Evolutionary conservation across 352 stramenopile species (phyloP).

Genomic region (Phytophthora megakarya): DNA sequence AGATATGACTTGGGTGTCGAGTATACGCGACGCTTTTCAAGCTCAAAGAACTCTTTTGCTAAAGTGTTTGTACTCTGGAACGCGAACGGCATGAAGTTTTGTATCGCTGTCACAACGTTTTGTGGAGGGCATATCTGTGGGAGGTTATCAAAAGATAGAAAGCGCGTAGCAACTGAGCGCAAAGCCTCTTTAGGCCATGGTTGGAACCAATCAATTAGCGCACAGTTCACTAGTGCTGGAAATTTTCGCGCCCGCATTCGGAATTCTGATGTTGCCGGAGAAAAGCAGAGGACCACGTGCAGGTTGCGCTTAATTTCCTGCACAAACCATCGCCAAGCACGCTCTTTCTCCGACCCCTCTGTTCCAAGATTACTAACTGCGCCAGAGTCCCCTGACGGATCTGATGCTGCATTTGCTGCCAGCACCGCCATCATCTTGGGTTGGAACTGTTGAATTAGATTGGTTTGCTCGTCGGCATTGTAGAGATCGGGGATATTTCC

Average conservation of each 20-base stretch:
- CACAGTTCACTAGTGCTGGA: constrained; percentile 94
- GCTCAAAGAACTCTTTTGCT: constrained; percentile 74
- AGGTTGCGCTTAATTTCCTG: constrained; percentile 91
- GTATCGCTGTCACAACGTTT: constrained; percentile 65
- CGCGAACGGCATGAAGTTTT: constrained; percentile 93
- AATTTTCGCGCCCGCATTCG: constrained; percentile 91
- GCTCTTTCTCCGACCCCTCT: constrained; percentile 87
- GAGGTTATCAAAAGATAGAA: constrained; percentile 58
- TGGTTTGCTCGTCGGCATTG: constrained; percentile 89
- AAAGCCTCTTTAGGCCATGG: constrained; percentile 93
- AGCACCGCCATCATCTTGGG: constrained; percentile 83
- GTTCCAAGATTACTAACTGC: constrained; percentile 6
- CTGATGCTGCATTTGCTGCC: constrained; percentile 19
- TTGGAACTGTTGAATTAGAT: constrained; percentile 88
- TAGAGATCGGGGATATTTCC: constrained; percentile 95
- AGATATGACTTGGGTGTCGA: constrained; percentile 94
- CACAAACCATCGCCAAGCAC: constrained; percentile 93
- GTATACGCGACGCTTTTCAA: constrained; percentile 90
- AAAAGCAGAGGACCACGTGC: constrained; percentile 95
- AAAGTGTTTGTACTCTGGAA: constrained; percentile 93
- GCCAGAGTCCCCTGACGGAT: constrained; percentile 6
- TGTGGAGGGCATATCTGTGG: constrained; percentile 17
- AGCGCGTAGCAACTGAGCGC: constrained; percentile 87
- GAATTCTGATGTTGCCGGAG: constrained; percentile 91
- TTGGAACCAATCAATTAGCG: constrained; percentile 94